Conservation (phyloP, 2,329 filamentous ascomycete species). For the Talaromyces sp. region DNA sequence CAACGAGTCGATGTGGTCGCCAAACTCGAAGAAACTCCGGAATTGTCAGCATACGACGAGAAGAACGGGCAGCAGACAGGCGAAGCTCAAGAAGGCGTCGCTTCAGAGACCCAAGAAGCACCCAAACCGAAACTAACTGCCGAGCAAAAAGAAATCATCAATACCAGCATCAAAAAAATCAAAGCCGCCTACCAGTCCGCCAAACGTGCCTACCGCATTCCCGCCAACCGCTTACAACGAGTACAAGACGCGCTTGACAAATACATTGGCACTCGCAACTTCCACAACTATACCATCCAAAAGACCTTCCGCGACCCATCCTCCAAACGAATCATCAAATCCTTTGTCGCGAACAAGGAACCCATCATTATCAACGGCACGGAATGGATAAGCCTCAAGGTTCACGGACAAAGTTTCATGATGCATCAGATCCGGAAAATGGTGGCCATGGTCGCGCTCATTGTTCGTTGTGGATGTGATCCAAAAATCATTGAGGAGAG, state of each 20-base stretch:
- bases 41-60: background rate
- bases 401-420: constrained; percentile 99
- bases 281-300: constrained; percentile 95
- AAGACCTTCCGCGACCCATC: constrained; percentile 78
- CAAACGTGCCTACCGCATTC: constrained; percentile 80
- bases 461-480: constrained; percentile 79
- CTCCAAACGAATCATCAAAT: constrained; percentile 86
- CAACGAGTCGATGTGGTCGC: constrained; percentile 14
- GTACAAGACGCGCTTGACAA: constrained; percentile 70
- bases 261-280: constrained; percentile 84
- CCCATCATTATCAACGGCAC: constrained; percentile 86
- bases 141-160: constrained; percentile 48
- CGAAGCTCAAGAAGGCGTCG: background rate
- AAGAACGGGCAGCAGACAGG: constrained; percentile 13
- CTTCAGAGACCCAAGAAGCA: background rate
- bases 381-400: constrained; percentile 92
- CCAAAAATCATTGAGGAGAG: constrained; percentile 67
- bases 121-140: constrained; percentile 22
- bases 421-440: constrained; percentile 99
- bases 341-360: constrained; percentile 71
- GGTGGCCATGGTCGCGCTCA: constrained; percentile 85
- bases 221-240: constrained; percentile 64
- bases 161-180: constrained; percentile 66
- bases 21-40: background rate
- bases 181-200: constrained; percentile 77